Evolutionary conservation across 768 basidiomycete genomes (phyloP), one percentile per base, ranked within the genome.

Genomic region (Tulasnella sp.): DNA sequence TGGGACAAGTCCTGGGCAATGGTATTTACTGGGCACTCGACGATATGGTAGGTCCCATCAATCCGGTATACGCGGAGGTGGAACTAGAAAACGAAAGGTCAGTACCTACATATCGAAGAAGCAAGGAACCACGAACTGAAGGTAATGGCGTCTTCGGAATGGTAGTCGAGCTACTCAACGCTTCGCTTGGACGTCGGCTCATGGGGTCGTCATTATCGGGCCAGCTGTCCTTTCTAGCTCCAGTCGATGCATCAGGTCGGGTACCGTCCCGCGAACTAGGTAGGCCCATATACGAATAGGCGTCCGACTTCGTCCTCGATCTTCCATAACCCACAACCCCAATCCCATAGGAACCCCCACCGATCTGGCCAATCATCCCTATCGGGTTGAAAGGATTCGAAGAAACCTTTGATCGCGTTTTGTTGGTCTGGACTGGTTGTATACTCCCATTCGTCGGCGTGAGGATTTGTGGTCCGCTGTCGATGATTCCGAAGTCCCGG

Each of bases 11-110:
- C 78, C 9, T 75, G 75, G 2, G 88, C 87, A 1, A 83, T 89
- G 8, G 82, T 78, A 15, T 71, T 68, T 45, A 84, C 70, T 0
- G 76, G 74, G 49, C 87, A 79, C 12, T 76, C 72, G 23, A 86
- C 77, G 56, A 86, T 77, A 57, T 86, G 82, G 66, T 81, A 87
- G 7, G 79, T 77, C 43, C 78, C 78, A 63, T 86, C 82, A 45
- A 78, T 76, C 15, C 83, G 77, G 65, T 89, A 86, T 57, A 96
- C 82, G 42, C 90, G 80, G 58, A 94, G 79, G 59, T 72, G 75
- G 63, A 80, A 83, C 68, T 69, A 34, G 45, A 15, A 1, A 17
- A 43, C 1, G 31, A 39, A 57, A 66, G 67, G 17, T 19, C 9
- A 48, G 34, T 17, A 45, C 14, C 11, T 15, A 15, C 29, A 32